A percentile compares a stretch with the other conserved stretches of the same genome.
These are phyloP conservation scores for Tetrahymena malaccensis DNA, from an alignment of 73 alveolate genomes.

Conservation along the genomic window DNA sequence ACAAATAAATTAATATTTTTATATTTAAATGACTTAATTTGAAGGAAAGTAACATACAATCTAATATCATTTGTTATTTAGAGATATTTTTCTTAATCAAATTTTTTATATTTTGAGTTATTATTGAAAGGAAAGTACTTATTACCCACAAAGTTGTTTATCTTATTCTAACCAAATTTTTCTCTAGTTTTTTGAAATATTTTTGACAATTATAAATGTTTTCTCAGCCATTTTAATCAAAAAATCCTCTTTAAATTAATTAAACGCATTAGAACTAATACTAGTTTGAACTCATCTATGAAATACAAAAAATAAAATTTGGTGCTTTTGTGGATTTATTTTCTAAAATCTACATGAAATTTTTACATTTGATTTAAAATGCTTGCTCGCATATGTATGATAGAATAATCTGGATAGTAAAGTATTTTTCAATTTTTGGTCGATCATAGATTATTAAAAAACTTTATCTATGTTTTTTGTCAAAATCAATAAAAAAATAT, in stretches of 20 bases:
- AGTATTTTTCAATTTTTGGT: not conserved
- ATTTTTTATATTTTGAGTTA: not conserved
- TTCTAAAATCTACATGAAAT: no score
- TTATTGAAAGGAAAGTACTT: not conserved
- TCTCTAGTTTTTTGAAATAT: no score
- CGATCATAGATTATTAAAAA: no score
- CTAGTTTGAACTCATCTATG: no score
- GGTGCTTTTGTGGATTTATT: not conserved
- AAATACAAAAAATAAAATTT: no score
- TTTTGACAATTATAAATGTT: not conserved
- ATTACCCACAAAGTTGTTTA: no score
- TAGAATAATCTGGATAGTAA: not conserved
- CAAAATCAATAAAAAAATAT: not conserved
- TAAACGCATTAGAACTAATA: no score
- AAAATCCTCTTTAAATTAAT: no score
- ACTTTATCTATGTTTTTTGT: no score
- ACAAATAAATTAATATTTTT: not conserved
- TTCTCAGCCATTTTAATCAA: no score
- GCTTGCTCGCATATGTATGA: not conserved
- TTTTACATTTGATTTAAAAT: no score
- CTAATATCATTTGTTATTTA: not conserved
- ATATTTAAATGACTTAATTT: not conserved
- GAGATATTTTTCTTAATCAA: not conserved
- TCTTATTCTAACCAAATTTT: not conserved
- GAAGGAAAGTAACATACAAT: not conserved